Evolutionary conservation across 768 basidiomycete genomes (phyloP).

Genomic region (Mycena chlorophos): DNA sequence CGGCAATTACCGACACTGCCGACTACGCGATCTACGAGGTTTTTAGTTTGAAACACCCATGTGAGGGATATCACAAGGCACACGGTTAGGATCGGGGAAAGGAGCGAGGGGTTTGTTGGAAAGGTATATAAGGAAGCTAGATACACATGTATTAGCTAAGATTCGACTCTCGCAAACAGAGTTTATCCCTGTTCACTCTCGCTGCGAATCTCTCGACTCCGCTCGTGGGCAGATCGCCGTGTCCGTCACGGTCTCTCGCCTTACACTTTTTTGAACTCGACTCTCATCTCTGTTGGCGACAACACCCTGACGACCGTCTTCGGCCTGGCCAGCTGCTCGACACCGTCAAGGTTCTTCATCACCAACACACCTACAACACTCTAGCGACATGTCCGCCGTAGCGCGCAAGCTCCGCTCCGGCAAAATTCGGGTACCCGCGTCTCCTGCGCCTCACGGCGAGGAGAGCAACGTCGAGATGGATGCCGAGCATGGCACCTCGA

Average conservation of each 20-base stretch:
- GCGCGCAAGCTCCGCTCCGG: background rate
- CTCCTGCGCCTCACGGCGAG: background rate
- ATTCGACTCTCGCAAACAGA: background rate
- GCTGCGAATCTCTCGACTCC: too few species aligned
- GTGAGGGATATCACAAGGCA: too few species aligned
- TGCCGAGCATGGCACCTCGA: slow-evolving; percentile 3
- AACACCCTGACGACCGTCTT: background rate
- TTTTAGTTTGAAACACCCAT: background rate
- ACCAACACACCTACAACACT: too few species aligned
- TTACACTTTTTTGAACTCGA: slow-evolving; percentile 5
- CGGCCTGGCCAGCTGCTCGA: background rate
- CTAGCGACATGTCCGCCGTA: too few species aligned
- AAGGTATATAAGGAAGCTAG: background rate
- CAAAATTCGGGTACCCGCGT: background rate
- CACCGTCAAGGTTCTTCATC: background rate
- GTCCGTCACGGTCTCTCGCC: background rate
- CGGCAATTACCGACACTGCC: background rate
- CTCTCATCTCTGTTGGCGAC: slow-evolving; percentile 3
- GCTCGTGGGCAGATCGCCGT: background rate
- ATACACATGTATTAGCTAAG: background rate
- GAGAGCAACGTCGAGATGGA: slow-evolving; percentile 3
- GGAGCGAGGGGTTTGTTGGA: too few species aligned
- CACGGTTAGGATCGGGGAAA: too few species aligned
- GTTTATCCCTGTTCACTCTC: background rate
- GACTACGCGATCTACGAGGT: background rate